phyloP scores from a whole-genome alignment of 257 asterid genomes.

The Gynochthodes officinalis region DNA sequence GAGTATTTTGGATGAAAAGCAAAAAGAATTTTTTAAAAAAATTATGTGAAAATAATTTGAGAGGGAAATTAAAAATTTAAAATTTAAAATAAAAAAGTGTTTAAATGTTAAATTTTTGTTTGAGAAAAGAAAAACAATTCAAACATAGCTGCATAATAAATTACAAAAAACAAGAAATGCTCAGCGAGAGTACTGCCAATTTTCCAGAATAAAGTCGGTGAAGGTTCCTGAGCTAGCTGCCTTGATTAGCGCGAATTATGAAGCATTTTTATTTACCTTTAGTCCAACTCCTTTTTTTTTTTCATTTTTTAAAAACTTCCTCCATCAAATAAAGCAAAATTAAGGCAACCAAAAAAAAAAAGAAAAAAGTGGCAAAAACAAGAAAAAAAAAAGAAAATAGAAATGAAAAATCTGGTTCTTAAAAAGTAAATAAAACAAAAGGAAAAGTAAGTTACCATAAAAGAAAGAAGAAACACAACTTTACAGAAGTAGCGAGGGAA shows the following conservation, averaged over 20 bases:
- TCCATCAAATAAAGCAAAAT: background rate
- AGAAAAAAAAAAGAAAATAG: background rate
- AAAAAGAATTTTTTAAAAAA: no score
- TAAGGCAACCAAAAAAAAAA: background rate
- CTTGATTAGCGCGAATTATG: conserved; percentile 31
- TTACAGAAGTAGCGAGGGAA: conserved; percentile 12
- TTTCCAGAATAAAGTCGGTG: conserved; percentile 49
- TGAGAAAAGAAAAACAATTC: no score
- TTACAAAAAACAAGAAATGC: background rate
- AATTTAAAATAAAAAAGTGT: no score
- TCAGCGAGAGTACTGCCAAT: conserved; percentile 8
- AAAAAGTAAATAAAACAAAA: background rate
- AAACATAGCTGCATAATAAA: conserved; percentile 16
- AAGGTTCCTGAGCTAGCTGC: conserved; percentile 37
- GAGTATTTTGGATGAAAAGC: no score
- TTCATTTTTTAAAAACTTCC: background rate
- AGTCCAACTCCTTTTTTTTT: background rate
- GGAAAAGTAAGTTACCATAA: background rate
- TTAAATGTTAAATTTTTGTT: background rate
- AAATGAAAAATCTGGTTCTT: background rate
- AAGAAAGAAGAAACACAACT: conserved; percentile 4
- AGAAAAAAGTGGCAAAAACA: background rate
- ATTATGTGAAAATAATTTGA: no score
- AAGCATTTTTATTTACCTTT: conserved; percentile 37
- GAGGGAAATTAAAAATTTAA: no score